A percentile compares a stretch with the other conserved stretches of the same genome.
Conservation (phyloP, 495 filamentous ascomycete species). For the Rusavskia elegans region DNA sequence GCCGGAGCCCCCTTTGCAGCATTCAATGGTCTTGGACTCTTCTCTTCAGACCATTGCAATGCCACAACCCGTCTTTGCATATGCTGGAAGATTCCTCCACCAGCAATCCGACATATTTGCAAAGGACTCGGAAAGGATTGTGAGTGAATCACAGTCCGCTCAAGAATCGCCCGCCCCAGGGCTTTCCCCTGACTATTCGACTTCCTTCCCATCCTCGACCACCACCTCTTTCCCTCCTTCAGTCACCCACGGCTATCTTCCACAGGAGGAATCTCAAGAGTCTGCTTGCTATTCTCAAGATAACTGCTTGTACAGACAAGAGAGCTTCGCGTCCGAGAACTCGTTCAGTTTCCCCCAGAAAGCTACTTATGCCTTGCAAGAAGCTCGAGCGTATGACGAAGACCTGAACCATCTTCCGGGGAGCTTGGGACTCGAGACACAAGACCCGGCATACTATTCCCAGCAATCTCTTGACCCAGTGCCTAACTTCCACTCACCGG, state of each 20-base stretch:
- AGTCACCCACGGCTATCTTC: slow-evolving; percentile 1
- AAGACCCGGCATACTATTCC: not conserved
- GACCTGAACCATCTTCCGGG: not conserved
- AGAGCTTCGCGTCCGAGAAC: not conserved
- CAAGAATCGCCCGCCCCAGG: slow-evolving; percentile 1
- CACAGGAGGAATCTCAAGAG: not conserved
- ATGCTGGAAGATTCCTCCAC: not conserved
- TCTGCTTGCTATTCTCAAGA: slow-evolving; percentile 1
- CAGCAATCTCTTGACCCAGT: not conserved
- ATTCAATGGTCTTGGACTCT: slow-evolving; percentile 6
- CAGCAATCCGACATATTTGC: slow-evolving; percentile 3
- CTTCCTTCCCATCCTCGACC: slow-evolving; percentile 6
- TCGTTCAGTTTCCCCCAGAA: not conserved
- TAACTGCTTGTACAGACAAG: not conserved
- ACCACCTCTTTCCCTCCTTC: slow-evolving; percentile 9
- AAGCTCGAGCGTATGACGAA: not conserved
- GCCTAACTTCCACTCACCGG: not conserved
- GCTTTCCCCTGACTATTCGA: slow-evolving; percentile 4
- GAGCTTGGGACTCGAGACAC: not conserved
- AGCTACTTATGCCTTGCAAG: not conserved
- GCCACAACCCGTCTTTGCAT: not conserved
- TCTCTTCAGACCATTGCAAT: not conserved
- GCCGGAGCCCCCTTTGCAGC: not conserved
- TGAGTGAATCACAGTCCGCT: not conserved
- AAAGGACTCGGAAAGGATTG: not conserved